phyloP scores from a whole-genome alignment of 257 asterid species.

The Thymus mandschuricus region DNA sequence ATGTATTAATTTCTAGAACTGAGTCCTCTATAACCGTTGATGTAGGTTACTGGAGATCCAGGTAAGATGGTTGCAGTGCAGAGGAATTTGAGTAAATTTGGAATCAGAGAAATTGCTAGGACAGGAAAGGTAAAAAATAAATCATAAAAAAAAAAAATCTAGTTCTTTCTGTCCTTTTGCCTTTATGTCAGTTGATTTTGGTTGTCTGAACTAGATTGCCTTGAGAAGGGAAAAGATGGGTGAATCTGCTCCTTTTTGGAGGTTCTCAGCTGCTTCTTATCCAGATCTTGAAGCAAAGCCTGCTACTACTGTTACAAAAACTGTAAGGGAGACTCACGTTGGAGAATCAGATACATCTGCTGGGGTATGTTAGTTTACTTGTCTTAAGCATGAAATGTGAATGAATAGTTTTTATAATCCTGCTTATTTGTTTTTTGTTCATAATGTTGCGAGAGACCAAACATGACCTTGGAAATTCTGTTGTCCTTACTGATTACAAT shows the following conservation, averaged over 20 bases:
- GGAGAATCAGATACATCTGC: conserved; percentile 56
- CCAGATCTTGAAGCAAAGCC: conserved; percentile 87
- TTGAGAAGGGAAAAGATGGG: conserved; percentile 98
- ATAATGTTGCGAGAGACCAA: conserved; percentile 5
- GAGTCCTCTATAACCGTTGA: conserved; percentile 21
- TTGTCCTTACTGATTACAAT: neutral
- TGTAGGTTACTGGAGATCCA: conserved; percentile 97
- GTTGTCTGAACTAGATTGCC: conserved; percentile 69
- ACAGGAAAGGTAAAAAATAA: conserved; percentile 78
- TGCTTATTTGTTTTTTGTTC: neutral
- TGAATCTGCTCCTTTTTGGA: conserved; percentile 98
- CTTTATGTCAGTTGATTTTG: conserved; percentile 22
- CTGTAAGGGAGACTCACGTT: conserved; percentile 37
- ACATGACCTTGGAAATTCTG: conserved; percentile 6
- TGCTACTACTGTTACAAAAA: conserved; percentile 46
- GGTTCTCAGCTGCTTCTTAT: conserved; percentile 97
- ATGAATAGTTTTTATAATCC: neutral
- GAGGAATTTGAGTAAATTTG: conserved; percentile 88
- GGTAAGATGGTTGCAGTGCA: conserved; percentile 95
- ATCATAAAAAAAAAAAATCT: conserved; percentile 2
- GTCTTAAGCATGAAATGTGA: conserved; percentile 13
- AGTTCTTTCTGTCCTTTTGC: conserved; percentile 8
- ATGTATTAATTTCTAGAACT: conserved; percentile 15
- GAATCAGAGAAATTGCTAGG: conserved; percentile 91
- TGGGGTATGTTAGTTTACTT: conserved; percentile 55